Conservation (phyloP, 805 yeast species). For the Candida ovalis region DNA sequence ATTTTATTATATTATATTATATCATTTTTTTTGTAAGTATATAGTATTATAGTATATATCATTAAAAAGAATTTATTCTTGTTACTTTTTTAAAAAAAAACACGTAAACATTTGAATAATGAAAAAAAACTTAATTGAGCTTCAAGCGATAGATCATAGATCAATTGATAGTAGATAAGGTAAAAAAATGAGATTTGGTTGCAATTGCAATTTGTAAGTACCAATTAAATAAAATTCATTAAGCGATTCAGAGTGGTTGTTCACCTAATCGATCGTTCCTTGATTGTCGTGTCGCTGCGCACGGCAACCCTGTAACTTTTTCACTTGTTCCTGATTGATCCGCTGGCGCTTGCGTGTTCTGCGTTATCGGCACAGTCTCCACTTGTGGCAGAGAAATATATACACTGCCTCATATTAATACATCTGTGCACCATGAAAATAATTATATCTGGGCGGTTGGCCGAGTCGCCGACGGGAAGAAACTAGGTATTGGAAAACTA, state of each 20-base stretch:
- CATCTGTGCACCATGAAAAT: too few species aligned
- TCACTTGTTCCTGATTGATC: background rate
- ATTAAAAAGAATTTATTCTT: constrained; percentile 3
- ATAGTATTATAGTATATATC: constrained; percentile 9
- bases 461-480: background rate
- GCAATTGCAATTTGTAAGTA: too few species aligned
- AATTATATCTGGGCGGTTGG: too few species aligned
- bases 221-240: too few species aligned
- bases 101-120: too few species aligned
- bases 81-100: too few species aligned
- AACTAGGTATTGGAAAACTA: background rate
- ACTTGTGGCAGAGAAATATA: background rate
- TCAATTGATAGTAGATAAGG: background rate
- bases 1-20: constrained; percentile 5
- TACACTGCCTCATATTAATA: too few species aligned
- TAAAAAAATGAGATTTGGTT: too few species aligned
- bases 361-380: background rate
- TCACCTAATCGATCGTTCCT: too few species aligned
- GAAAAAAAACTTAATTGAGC: too few species aligned
- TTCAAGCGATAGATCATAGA: too few species aligned
- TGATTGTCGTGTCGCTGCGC: background rate
- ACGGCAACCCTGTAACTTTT: background rate
- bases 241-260: too few species aligned
- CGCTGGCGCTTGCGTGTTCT: background rate
- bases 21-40: constrained; percentile 8